These are phyloP conservation scores for Musa itinerans DNA, from an alignment of 176 grass and related monocot genomes.

Conservation along the genomic window DNA sequence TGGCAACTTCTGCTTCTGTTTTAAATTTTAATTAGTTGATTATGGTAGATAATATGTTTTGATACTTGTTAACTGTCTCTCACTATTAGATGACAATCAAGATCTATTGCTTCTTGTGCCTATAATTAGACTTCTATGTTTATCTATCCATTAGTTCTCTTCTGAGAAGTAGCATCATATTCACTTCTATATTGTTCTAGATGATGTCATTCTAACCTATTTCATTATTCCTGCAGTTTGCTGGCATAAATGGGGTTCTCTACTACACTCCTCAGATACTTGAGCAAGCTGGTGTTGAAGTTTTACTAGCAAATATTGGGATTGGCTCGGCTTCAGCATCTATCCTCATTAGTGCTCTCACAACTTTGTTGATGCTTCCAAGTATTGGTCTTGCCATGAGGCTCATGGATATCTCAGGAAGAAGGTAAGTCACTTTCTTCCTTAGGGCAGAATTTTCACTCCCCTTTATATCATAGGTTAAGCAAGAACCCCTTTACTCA, in stretches of 20 bases:
- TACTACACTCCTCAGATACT: constrained; percentile 99
- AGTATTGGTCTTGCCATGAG: constrained; percentile 92
- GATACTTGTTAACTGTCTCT: too few relatives aligned
- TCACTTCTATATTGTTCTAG: too few relatives aligned
- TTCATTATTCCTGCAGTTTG: constrained; percentile 50
- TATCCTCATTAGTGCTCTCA: constrained; percentile 89
- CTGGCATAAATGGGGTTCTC: constrained; percentile 95
- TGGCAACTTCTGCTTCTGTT: too few relatives aligned
- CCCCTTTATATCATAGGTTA: background rate
- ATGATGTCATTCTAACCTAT: background rate
- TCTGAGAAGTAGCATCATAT: too few relatives aligned
- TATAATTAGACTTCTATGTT: too few relatives aligned
- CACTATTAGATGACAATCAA: too few relatives aligned
- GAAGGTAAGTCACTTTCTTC: constrained; percentile 47
- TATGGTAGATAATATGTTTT: too few relatives aligned
- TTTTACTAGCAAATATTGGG: constrained; percentile 80
- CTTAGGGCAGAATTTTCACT: background rate
- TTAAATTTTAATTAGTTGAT: too few relatives aligned
- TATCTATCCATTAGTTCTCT: too few relatives aligned
- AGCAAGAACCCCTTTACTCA: background rate
- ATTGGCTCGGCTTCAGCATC: constrained; percentile 65
- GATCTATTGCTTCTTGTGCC: too few relatives aligned
- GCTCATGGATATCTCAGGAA: constrained; percentile 97
- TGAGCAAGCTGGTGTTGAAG: constrained; percentile 83
- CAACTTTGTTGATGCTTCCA: constrained; percentile 94